Base-by-base conservation (phyloP, 208 protist genomes). In the Acanthamoeba royreba region DNA sequence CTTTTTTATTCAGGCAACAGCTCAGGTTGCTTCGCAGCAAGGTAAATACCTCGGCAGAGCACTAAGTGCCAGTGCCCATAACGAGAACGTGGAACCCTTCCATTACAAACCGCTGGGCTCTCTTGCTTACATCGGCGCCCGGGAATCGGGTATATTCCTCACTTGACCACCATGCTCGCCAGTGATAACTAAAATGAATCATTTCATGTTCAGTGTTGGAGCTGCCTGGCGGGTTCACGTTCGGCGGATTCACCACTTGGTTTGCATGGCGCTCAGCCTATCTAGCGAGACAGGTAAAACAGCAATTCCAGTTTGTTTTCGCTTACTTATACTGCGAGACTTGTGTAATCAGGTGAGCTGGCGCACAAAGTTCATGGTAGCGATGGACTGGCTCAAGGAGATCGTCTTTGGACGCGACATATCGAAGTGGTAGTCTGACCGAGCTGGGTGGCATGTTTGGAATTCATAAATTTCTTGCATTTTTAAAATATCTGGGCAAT, bases 351-450 rank as follows among this genome's bases (percentile, higher is more conserved):
- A 83, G 72, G 77, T 86, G 77, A 86, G 77, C 77, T 86, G 19
- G 45, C 77, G 77, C 77, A 86, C 47, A 38, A 86, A 86, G 31
- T 58, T 55, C 46, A 58, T 86, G 77, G 86, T 92, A 38, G 86
- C 31, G 28, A 74, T 92, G 46, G 86, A 92, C 61, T 92, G 86
- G 86, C 19, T 92, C 11, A 66, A 74, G 42, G 61, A 66, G 55
- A 33, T 52, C 15, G 19, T 92, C 19, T 66, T 92, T 38, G 86
- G 86, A 0, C 46, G 86, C 25, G 86, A 92, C 40, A 92, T 92
- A 31, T 77, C 66, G 25, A 77, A 77, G 35, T 77, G 66, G 19
- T 77, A 69, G 58, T 0, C 4, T 9, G 49, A 55, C 49, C 49
- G 19, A 55, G 49, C 9, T 25, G 49, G 49, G 49, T 25, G 49